phyloP scores from a whole-genome alignment of 148 eudicot genomes.

The Vaccinium myrtillus region DNA sequence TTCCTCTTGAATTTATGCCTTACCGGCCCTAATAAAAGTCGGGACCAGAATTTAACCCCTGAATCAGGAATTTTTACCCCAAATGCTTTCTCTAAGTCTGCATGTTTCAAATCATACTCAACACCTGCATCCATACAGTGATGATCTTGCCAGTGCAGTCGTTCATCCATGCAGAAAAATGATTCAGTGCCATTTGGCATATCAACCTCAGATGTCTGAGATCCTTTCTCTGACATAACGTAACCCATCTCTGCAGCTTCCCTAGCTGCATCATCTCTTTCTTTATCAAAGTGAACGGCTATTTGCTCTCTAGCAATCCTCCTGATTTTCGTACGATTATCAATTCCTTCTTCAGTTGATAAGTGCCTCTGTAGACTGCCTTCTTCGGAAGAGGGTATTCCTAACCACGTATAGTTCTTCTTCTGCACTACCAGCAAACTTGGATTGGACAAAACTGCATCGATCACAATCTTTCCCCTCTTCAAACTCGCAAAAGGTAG shows the following conservation, averaged over 20 bases:
- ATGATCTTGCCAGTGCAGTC: slow-evolving; percentile 77
- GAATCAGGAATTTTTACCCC: slow-evolving; percentile 62
- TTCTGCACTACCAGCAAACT: slow-evolving; percentile 82
- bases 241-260: slow-evolving; percentile 73
- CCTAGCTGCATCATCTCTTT: slow-evolving; percentile 75
- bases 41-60: slow-evolving; percentile 53
- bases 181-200: slow-evolving; percentile 40
- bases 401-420: slow-evolving; percentile 91
- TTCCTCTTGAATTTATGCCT: slow-evolving; percentile 66
- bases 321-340: slow-evolving; percentile 75
- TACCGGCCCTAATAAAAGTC: slow-evolving; percentile 54
- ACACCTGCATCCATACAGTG: slow-evolving; percentile 89
- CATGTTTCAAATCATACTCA: slow-evolving; percentile 92
- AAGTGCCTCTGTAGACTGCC: slow-evolving; percentile 56
- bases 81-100: slow-evolving; percentile 91
- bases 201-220: slow-evolving; percentile 37
- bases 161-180: slow-evolving; percentile 58
- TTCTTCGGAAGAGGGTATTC: slow-evolving; percentile 80
- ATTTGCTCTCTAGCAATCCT: slow-evolving; percentile 88
- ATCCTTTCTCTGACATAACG: slow-evolving; percentile 43
- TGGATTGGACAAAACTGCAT: slow-evolving; percentile 84
- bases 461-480: slow-evolving; percentile 88
- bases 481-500: slow-evolving; percentile 83
- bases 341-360: slow-evolving; percentile 96
- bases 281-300: slow-evolving; percentile 50